Conservation (phyloP, 306 rosid species). For the Medicago lupulina region DNA sequence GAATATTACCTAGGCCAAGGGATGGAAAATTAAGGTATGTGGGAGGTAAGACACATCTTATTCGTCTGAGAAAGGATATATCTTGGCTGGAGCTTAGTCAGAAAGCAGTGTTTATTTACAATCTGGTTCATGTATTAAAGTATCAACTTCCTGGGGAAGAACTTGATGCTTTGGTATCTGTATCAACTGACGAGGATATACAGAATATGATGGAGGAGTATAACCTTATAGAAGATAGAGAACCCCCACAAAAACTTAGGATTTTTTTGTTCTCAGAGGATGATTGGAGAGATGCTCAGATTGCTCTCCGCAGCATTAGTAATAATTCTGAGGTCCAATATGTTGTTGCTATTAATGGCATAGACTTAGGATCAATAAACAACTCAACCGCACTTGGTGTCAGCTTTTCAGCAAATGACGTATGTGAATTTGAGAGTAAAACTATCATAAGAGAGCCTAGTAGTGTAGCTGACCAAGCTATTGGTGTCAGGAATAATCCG, state of each 20-base stretch:
- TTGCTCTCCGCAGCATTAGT: slow-evolving; percentile 54
- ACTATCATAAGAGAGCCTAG: slow-evolving; percentile 50
- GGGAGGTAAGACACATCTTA: slow-evolving; percentile 81
- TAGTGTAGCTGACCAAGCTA: slow-evolving; percentile 50
- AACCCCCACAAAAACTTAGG: slow-evolving; percentile 62
- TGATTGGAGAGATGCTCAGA: slow-evolving; percentile 76
- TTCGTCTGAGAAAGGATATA: slow-evolving; percentile 68
- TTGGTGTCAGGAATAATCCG: slow-evolving; percentile 43
- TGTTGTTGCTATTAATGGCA: slow-evolving; percentile 81
- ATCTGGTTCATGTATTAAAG: slow-evolving; percentile 60
- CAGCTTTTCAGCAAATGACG: slow-evolving; percentile 54
- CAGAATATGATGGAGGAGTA: slow-evolving; percentile 92
- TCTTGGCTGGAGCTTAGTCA: slow-evolving; percentile 71
- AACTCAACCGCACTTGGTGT: slow-evolving; percentile 60
- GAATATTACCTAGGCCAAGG: slow-evolving; percentile 74
- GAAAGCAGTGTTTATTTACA: slow-evolving; percentile 60
- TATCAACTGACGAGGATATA: slow-evolving; percentile 81
- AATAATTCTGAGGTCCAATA: slow-evolving; percentile 68
- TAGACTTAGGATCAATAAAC: slow-evolving; percentile 69
- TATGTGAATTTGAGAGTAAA: slow-evolving; percentile 55
- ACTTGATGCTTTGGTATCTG: slow-evolving; percentile 91
- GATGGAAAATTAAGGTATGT: slow-evolving; percentile 81
- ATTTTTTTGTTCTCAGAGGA: slow-evolving; percentile 67
- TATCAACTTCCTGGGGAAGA: slow-evolving; percentile 94
- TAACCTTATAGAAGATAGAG: slow-evolving; percentile 49